Base-by-base conservation (phyloP, 2,329 filamentous ascomycete species). In the Amauroascus niger region DNA sequence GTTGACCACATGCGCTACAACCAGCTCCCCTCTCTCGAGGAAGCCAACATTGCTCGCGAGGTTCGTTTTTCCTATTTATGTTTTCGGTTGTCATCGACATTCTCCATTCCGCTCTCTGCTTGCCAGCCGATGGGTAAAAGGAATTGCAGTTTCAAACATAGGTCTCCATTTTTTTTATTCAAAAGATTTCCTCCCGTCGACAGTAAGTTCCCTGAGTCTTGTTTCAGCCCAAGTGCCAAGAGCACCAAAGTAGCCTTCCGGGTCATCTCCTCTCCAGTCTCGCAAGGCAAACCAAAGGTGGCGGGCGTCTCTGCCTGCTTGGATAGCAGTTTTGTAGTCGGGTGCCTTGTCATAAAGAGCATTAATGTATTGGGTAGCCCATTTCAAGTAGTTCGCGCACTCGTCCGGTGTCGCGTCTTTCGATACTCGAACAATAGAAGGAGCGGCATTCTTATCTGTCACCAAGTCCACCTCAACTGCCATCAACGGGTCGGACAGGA, bases 151-250 rank as follows among this genome's bases (percentile, higher is more conserved):
- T n/a, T n/a, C n/a, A n/a, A n/a, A n/a, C n/a, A n/a, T n/a, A n/a
- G n/a, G n/a, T n/a, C n/a, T n/a, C n/a, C n/a, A n/a, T n/a, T n/a
- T n/a, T n/a, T n/a, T n/a, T n/a, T n/a, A n/a, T n/a, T n/a, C n/a
- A n/a, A n/a, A n/a, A n/a, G n/a, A n/a, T n/a, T n/a, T n/a, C n/a
- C n/a, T n/a, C n/a, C n/a, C n/a, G n/a, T n/a, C n/a, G n/a, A n/a
- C n/a, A n/a, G n/a, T n/a, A 37, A 37, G 33, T 13, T 37, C 33
- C 14, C 14, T 37, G 6, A 37, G 6, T 9, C 22, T 45, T 28
- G 39, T 45, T n/a, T 52, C 49, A 45, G 41, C 33, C 24, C 41
- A 51, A 51, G 48, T 41, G 30, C 40, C 18, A 5, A 22, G 18
- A 22, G 20, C 16, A 44, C 40, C 33, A 13, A 37, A 37, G 13